Evolutionary conservation across 176 grass and related monocot species (phyloP).

Genomic region (Rhynchospora breviuscula): DNA sequence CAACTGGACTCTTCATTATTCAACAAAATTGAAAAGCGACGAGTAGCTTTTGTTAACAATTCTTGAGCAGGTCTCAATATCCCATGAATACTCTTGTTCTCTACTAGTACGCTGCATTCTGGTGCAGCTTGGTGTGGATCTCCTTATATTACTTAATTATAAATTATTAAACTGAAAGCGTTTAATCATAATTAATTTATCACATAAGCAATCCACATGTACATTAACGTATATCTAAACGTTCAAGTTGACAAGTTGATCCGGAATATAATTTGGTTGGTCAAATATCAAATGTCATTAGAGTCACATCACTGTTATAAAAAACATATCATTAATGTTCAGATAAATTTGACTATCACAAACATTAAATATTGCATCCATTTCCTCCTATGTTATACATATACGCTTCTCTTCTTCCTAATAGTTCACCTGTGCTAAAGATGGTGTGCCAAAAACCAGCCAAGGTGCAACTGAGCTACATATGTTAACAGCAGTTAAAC

Average conservation of each 20-base stretch:
- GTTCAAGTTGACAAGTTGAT: slow-evolving; percentile 15
- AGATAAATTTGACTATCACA: background rate
- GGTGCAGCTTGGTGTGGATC: background rate
- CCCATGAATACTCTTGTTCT: background rate
- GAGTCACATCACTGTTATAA: background rate
- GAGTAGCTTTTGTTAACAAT: background rate
- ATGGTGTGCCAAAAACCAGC: background rate
- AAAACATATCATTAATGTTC: background rate
- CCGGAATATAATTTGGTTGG: background rate
- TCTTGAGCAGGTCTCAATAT: background rate
- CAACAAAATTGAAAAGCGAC: background rate
- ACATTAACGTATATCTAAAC: background rate
- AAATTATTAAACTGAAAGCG: background rate
- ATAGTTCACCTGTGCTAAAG: slow-evolving; percentile 1
- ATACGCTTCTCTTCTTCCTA: background rate
- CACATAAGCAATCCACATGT: background rate
- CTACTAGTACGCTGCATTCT: background rate
- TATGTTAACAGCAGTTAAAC: background rate
- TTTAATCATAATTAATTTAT: background rate
- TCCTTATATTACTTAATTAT: background rate
- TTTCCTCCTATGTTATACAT: background rate
- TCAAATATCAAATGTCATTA: slow-evolving; percentile 7
- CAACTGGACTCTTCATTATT: background rate
- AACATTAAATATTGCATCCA: background rate
- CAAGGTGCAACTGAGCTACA: background rate